Conservation (phyloP, 768 basidiomycete genomes). For the Lentinula guzmanii region DNA sequence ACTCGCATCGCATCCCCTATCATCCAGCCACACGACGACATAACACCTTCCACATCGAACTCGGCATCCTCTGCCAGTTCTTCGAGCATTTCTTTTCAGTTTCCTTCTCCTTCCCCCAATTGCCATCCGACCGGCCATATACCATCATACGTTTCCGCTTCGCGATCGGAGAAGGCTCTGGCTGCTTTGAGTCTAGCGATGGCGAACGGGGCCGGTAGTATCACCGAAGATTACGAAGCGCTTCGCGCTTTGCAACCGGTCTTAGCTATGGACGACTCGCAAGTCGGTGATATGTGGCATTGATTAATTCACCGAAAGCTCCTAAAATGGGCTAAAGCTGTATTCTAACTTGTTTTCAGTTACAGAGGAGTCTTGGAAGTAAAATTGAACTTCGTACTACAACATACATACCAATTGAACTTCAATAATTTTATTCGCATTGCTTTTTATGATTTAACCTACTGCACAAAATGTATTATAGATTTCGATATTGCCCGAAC, state of each 20-base stretch:
- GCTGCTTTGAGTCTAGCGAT: conserved; percentile 54
- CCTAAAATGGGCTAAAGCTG: neutral
- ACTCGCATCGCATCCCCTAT: conserved; percentile 5
- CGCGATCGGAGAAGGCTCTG: conserved; percentile 52
- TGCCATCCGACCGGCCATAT: conserved; percentile 8
- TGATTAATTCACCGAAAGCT: conserved; percentile 14
- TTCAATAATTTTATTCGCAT: conserved; percentile 3
- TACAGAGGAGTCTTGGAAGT: neutral
- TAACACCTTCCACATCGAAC: conserved; percentile 28
- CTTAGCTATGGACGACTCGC: conserved; percentile 29
- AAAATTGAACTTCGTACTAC: neutral
- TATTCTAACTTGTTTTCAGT: neutral
- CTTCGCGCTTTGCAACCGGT: conserved; percentile 32
- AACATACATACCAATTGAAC: neutral
- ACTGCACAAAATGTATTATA: conserved; percentile 5
- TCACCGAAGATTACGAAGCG: conserved; percentile 47
- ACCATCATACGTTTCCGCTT: conserved; percentile 20
- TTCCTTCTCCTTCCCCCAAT: conserved; percentile 11
- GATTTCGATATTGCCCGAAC: neutral
- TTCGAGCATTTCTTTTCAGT: conserved; percentile 30
- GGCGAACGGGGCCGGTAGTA: conserved; percentile 57
- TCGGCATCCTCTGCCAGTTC: conserved; percentile 32
- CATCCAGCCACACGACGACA: conserved; percentile 8
- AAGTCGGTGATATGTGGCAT: conserved; percentile 58
- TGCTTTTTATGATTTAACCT: neutral